These are phyloP conservation scores for Suillus subalutaceus DNA, from an alignment of 768 basidiomycete species.

Conservation along the genomic window DNA sequence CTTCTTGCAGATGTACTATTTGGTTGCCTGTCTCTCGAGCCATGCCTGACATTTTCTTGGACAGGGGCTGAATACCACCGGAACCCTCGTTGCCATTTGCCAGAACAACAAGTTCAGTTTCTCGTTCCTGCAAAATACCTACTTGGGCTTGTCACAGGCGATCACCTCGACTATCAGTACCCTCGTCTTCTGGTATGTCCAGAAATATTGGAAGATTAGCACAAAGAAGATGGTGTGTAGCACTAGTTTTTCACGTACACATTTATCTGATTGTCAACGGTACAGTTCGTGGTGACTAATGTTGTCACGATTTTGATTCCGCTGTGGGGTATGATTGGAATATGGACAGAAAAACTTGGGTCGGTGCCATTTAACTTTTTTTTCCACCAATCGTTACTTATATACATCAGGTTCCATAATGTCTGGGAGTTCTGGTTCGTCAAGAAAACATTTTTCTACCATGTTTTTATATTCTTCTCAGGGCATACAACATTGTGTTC, in stretches of 20 bases:
- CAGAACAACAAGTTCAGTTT: slow-evolving; percentile 83
- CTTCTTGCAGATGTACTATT: slow-evolving; percentile 73
- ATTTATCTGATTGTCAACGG: not conserved
- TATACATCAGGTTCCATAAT: slow-evolving; percentile 62
- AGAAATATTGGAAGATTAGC: slow-evolving; percentile 73
- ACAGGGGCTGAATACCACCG: slow-evolving; percentile 81
- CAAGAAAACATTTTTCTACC: slow-evolving; percentile 1
- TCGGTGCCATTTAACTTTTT: slow-evolving; percentile 24
- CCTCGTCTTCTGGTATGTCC: slow-evolving; percentile 83
- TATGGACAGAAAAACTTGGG: slow-evolving; percentile 80
- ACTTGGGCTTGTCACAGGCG: slow-evolving; percentile 75
- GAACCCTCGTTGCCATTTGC: slow-evolving; percentile 72
- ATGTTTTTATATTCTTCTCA: slow-evolving; percentile 25
- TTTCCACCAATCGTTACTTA: not conserved
- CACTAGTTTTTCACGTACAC: not conserved
- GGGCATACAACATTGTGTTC: slow-evolving; percentile 80
- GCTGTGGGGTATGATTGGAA: slow-evolving; percentile 85
- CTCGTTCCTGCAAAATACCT: slow-evolving; percentile 81
- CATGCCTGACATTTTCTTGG: slow-evolving; percentile 9
- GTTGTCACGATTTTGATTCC: slow-evolving; percentile 78
- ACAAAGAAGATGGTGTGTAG: slow-evolving; percentile 77
- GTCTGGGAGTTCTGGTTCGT: slow-evolving; percentile 85
- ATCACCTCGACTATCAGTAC: slow-evolving; percentile 74
- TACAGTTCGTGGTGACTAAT: slow-evolving; percentile 75
- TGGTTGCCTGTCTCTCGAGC: not conserved